Conservation (phyloP, 352 stramenopile species). For the Phytopythium chamaehyphon region DNA sequence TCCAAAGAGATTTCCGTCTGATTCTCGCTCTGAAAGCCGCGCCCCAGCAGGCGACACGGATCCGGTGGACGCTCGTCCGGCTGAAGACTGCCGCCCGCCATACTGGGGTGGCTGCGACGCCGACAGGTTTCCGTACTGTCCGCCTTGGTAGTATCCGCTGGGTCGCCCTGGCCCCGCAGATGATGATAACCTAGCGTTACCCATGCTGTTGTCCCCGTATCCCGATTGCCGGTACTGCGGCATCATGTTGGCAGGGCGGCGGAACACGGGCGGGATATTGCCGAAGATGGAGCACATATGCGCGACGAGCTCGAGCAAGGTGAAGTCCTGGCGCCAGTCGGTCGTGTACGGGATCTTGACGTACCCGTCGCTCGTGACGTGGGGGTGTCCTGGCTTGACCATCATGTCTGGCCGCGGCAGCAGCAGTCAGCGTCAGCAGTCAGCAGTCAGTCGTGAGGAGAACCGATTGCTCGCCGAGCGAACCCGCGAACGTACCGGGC, state of each 20-base stretch:
- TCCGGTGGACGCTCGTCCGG: conserved; percentile 1
- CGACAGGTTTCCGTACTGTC: conserved; percentile 24
- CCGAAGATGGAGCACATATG: conserved; percentile 90
- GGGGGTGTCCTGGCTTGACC: conserved; percentile 81
- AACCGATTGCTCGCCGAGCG: no score
- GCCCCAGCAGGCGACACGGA: conserved; percentile 20
- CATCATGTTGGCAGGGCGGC: conserved; percentile 44
- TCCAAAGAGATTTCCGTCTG: conserved; percentile 27
- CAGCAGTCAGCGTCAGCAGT: not conserved
- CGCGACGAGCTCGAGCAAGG: conserved; percentile 76
- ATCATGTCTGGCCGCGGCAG: conserved; percentile 55
- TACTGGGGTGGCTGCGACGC: conserved; percentile 21
- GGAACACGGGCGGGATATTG: conserved; percentile 82
- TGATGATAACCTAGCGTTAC: conserved; percentile 13
- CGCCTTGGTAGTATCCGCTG: conserved; percentile 45
- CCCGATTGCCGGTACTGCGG: conserved; percentile 28
- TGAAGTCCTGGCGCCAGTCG: conserved; percentile 82
- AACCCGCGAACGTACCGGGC: conserved; percentile 20
- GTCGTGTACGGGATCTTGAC: conserved; percentile 84
- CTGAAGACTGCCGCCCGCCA: not conserved
- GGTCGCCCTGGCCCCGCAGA: conserved; percentile 11
- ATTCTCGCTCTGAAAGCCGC: conserved; percentile 8
- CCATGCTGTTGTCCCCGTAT: conserved; percentile 22
- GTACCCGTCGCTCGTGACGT: conserved; percentile 84
- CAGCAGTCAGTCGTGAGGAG: no score